These are phyloP conservation scores for Boechera divaricarpa DNA, from an alignment of 345 rosid genomes.

Conservation along the genomic window DNA sequence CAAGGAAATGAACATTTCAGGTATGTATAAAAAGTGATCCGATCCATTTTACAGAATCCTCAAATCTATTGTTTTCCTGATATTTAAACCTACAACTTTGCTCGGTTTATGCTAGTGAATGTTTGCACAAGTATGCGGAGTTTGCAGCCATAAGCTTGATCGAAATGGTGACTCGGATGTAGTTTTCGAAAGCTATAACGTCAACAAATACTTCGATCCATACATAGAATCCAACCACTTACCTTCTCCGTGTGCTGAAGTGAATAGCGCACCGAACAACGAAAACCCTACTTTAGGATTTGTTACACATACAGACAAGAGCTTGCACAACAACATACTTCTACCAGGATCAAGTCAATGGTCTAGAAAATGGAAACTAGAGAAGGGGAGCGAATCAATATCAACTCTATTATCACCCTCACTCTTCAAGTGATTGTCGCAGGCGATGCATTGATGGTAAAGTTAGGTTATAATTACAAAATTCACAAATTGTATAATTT, in stretches of 20 bases:
- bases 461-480: neutral
- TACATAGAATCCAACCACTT: constrained; percentile 49
- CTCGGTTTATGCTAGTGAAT: constrained; percentile 38
- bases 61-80: neutral
- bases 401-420: constrained; percentile 55
- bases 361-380: constrained; percentile 59
- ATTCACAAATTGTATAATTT: constrained; percentile 19
- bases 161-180: constrained; percentile 58
- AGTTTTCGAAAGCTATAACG: constrained; percentile 60
- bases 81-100: neutral
- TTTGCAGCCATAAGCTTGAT: constrained; percentile 54
- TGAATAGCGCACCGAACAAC: constrained; percentile 43
- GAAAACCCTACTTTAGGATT: constrained; percentile 44
- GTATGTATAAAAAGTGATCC: constrained; percentile 24
- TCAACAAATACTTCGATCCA: constrained; percentile 46
- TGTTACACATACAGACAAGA: constrained; percentile 63
- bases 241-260: constrained; percentile 58
- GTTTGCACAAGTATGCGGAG: constrained; percentile 41
- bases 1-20: constrained; percentile 51
- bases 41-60: neutral
- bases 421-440: constrained; percentile 56
- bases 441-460: constrained; percentile 67
- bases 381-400: constrained; percentile 53
- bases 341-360: constrained; percentile 63
- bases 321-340: constrained; percentile 63